These are phyloP conservation scores for Hymenochaete sp. DNA, from an alignment of 1,284 basidiomycete species.

Conservation along the genomic window DNA sequence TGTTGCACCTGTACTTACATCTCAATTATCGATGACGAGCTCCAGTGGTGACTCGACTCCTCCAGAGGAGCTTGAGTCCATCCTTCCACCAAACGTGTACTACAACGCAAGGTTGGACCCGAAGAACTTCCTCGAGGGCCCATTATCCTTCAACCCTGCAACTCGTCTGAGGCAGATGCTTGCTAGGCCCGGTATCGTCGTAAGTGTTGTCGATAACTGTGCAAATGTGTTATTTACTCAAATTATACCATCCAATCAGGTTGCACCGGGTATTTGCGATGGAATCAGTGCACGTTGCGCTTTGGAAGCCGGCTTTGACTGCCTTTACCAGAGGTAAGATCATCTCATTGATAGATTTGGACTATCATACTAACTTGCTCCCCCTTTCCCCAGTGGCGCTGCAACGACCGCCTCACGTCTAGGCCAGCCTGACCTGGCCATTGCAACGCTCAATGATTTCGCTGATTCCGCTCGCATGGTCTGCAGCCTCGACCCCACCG, in stretches of 20 bases:
- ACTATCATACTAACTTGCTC: slow-evolving; percentile 1
- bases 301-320: slow-evolving; percentile 67
- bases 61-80: slow-evolving; percentile 11
- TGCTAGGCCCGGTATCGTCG: slow-evolving; percentile 67
- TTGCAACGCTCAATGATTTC: slow-evolving; percentile 75
- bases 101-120: slow-evolving; percentile 57
- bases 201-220: slow-evolving; percentile 24
- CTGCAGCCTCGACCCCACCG: slow-evolving; percentile 50
- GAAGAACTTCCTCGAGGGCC: slow-evolving; percentile 59
- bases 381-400: slow-evolving; percentile 49
- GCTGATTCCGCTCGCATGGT: slow-evolving; percentile 50
- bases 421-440: slow-evolving; percentile 71
- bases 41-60: slow-evolving; percentile 12
- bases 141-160: slow-evolving; percentile 55
- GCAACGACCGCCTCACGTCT: slow-evolving; percentile 71
- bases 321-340: slow-evolving; percentile 55
- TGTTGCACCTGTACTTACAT: slow-evolving; percentile 8
- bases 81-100: slow-evolving; percentile 27
- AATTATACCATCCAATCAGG: slow-evolving; percentile 28
- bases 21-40: slow-evolving; percentile 1
- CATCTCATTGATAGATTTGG: background rate
- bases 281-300: slow-evolving; percentile 75
- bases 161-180: slow-evolving; percentile 71
- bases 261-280: slow-evolving; percentile 74
- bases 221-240: background rate